Conservation (phyloP, 2,329 filamentous ascomycete genomes). For the Sordariomycetes sp. region DNA sequence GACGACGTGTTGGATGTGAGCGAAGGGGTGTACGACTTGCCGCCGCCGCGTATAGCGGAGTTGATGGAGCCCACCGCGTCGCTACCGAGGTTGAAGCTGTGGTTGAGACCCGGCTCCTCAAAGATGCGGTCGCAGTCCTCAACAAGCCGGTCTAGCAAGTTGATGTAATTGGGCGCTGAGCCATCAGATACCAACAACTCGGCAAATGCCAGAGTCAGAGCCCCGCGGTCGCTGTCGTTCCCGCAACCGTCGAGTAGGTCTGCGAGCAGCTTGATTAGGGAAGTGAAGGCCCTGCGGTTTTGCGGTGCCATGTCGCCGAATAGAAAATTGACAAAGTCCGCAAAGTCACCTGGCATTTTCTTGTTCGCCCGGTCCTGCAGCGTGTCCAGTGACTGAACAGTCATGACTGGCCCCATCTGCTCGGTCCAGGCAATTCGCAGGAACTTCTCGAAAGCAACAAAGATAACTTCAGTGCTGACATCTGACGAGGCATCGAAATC, state of each 20-base stretch:
- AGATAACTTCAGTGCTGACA: slow-evolving; percentile 72
- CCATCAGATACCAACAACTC: slow-evolving; percentile 75
- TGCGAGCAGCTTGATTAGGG: slow-evolving; percentile 75
- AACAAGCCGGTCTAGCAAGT: slow-evolving; percentile 77
- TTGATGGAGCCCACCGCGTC: slow-evolving; percentile 49
- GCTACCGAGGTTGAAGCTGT: slow-evolving; percentile 27
- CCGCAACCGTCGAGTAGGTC: slow-evolving; percentile 83
- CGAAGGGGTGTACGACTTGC: slow-evolving; percentile 61
- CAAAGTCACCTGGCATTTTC: slow-evolving; percentile 63
- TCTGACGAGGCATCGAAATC: slow-evolving; percentile 70
- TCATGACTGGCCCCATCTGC: slow-evolving; percentile 78
- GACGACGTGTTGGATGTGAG: slow-evolving; percentile 82
- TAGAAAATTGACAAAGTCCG: slow-evolving; percentile 56
- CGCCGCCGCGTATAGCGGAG: slow-evolving; percentile 41
- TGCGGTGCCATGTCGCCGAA: slow-evolving; percentile 60
- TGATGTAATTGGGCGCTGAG: slow-evolving; percentile 74
- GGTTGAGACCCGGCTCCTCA: slow-evolving; percentile 44
- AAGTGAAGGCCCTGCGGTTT: slow-evolving; percentile 68
- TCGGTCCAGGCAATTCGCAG: slow-evolving; percentile 80
- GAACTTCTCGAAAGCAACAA: slow-evolving; percentile 91
- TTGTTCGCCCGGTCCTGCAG: slow-evolving; percentile 63
- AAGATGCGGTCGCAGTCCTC: slow-evolving; percentile 88
- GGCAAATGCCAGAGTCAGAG: slow-evolving; percentile 79
- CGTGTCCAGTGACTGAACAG: slow-evolving; percentile 58
- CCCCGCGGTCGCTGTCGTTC: slow-evolving; percentile 84